Percentiles rank a stretch among this genome's conserved stretches.
phyloP scores from a whole-genome alignment of 805 yeast genomes.

The Candida sonorensis region DNA sequence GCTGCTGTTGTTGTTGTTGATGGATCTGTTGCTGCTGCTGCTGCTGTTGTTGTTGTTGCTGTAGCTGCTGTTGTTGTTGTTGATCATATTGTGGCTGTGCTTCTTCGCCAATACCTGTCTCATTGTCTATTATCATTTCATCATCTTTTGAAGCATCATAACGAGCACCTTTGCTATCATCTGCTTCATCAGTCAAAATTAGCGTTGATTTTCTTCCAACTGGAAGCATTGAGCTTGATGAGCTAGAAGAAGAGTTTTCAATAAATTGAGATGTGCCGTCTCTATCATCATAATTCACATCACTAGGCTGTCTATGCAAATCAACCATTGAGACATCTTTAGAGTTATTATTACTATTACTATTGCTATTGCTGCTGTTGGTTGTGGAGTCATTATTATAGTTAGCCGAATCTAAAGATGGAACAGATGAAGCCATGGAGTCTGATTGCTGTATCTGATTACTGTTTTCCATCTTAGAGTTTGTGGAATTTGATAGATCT shows the following conservation, averaged over 20 bases:
- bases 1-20: slow-evolving; percentile 6
- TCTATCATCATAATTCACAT: slow-evolving; percentile 3
- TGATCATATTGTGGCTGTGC: slow-evolving; percentile 4
- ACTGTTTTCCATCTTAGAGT: too few relatives aligned
- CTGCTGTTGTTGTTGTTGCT: slow-evolving; percentile 7
- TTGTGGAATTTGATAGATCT: too few relatives aligned
- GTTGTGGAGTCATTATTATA: slow-evolving; percentile 6
- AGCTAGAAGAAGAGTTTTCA: slow-evolving; percentile 7
- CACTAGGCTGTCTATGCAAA: slow-evolving; percentile 14
- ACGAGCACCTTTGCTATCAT: slow-evolving; percentile 41
- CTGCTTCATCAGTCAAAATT: slow-evolving; percentile 63
- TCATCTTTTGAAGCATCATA: slow-evolving; percentile 25
- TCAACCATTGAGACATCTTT: slow-evolving; percentile 32
- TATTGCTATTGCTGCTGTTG: too few relatives aligned
- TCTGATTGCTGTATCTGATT: too few relatives aligned
- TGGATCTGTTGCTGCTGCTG: slow-evolving; percentile 3
- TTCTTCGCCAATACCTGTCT: slow-evolving; percentile 20
- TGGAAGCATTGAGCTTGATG: slow-evolving; percentile 16
- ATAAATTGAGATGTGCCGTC: slow-evolving; percentile 7
- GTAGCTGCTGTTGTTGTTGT: slow-evolving; percentile 11
- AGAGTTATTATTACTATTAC: too few relatives aligned
- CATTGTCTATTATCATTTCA: slow-evolving; percentile 23
- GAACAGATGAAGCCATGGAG: too few relatives aligned
- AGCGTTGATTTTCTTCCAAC: slow-evolving; percentile 62
- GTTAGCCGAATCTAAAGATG: slow-evolving; percentile 2